Base-by-base conservation (phyloP, 345 rosid species). In the Nephelium lappaceum region DNA sequence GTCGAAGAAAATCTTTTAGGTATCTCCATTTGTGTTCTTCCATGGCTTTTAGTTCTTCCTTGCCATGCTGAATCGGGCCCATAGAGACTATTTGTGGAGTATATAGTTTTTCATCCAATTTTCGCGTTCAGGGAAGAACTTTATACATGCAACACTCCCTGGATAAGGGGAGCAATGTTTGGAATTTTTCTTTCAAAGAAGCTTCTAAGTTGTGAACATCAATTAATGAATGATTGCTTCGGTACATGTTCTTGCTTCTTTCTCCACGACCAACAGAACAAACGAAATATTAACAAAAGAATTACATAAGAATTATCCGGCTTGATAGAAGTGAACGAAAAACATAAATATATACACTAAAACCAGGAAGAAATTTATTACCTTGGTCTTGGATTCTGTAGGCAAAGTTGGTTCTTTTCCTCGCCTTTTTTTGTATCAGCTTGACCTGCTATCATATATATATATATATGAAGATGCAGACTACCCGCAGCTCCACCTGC, bases 21-120 rank as follows among this genome's bases (percentile, higher is more conserved):
- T 25, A 78, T 41, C 77, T 69, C 51, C 11, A 25, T 61, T 82
- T 78, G 43, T 78, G 71, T 25, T 78, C 76, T 42, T 82, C 84
- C 84, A 63, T 78, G 4, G 79, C 72, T 21, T 16, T 16, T 4
- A 82, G 38, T 7, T 38, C 41, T 42, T 74, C 3, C 5, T 42
- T 24, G 15, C 51, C 8, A 1, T 64, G 61, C 60, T 78, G 84
- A 15, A 61, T 36, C 2, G 79, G 84, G 16, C 81, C 81, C 11
- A 82, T 73, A 5, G 84, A 53, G 31, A 81, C 63, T 7, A 81
- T 31, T 0, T 11, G 36, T 6, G 81, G 67, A 2, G 6, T 9
- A 25, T n/a, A 71, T 0, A 45, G 14, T 5, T 14, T 57, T 60
- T 55, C 18, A 43, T 75, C 36, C 8, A 8, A 6, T n/a, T 25